Percentiles rank a stretch among this genome's conserved stretches.
These are phyloP conservation scores for Phascolomyces articulosus DNA, from an alignment of 371 early-diverging fungal genomes.

Conservation along the genomic window DNA sequence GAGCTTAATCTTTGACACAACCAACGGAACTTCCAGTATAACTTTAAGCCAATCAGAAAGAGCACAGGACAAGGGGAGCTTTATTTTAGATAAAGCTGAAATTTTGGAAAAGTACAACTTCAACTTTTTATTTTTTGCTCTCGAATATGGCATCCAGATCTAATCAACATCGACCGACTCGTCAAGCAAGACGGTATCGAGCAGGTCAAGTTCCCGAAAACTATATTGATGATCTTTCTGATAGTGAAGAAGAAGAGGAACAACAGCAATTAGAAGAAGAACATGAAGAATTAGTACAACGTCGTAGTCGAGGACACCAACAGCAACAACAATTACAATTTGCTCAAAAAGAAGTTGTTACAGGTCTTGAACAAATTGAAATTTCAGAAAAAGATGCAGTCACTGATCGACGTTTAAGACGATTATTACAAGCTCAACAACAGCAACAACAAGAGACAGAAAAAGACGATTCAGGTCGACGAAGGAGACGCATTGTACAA, in stretches of 20 bases:
- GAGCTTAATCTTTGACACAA: too few relatives aligned
- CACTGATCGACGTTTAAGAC: constrained; percentile 45
- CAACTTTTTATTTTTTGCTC: too few relatives aligned
- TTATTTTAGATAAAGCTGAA: too few relatives aligned
- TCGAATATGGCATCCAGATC: constrained; percentile 24
- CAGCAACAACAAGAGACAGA: constrained; percentile 24
- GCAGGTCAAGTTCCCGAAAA: constrained; percentile 66
- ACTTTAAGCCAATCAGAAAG: too few relatives aligned
- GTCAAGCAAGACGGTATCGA: constrained; percentile 61
- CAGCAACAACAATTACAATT: constrained; percentile 31
- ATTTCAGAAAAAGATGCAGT: constrained; percentile 50
- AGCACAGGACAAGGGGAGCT: too few relatives aligned
- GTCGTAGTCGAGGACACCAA: constrained; percentile 4
- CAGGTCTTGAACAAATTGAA: constrained; percentile 42
- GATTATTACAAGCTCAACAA: constrained; percentile 35
- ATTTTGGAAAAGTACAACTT: too few relatives aligned
- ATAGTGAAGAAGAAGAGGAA: constrained; percentile 52
- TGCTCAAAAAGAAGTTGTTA: constrained; percentile 51
- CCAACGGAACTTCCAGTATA: too few relatives aligned
- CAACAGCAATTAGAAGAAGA: constrained; percentile 31
- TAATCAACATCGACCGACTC: constrained; percentile 39
- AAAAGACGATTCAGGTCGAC: constrained; percentile 28
- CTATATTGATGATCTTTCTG: constrained; percentile 56
- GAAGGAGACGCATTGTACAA: constrained; percentile 38
- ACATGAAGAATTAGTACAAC: constrained; percentile 13